Conservation (phyloP, 495 filamentous ascomycete genomes). For the Xanthoparmelia taractica region DNA sequence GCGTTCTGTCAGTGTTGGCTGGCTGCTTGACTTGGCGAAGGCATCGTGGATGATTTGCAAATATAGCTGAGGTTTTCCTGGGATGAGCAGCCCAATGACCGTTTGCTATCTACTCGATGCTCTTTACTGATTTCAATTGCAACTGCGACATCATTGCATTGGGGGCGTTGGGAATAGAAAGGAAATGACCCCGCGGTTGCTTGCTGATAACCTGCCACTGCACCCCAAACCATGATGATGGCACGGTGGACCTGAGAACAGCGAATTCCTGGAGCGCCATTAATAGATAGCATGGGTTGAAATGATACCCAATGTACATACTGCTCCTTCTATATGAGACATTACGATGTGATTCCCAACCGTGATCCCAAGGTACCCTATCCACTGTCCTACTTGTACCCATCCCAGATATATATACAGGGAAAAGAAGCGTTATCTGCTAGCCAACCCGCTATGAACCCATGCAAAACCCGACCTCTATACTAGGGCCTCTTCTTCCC, state of each 20-base stretch:
- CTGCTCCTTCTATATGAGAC: background rate
- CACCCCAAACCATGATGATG: background rate
- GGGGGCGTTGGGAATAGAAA: constrained; percentile 10
- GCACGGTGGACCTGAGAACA: background rate
- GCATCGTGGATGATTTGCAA: background rate
- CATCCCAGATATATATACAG: background rate
- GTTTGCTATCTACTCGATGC: background rate
- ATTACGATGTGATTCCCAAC: background rate
- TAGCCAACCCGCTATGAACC: background rate
- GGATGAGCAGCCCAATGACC: background rate
- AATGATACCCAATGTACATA: background rate
- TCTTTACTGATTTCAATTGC: background rate
- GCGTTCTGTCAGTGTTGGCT: background rate
- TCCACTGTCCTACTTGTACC: background rate
- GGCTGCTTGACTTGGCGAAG: background rate
- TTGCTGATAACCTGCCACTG: background rate
- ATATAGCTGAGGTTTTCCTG: background rate
- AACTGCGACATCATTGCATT: constrained; percentile 7
- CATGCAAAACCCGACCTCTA: background rate
- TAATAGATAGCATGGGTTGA: background rate
- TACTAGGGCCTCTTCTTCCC: constrained; percentile 46
- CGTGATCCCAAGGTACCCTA: background rate
- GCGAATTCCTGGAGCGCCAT: background rate
- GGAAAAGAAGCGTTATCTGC: background rate
- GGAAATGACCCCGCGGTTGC: background rate